Percentiles rank a stretch among this genome's conserved stretches.
phyloP scores from a whole-genome alignment of 208 protist species.

The Wallacemonas collosoma region DNA sequence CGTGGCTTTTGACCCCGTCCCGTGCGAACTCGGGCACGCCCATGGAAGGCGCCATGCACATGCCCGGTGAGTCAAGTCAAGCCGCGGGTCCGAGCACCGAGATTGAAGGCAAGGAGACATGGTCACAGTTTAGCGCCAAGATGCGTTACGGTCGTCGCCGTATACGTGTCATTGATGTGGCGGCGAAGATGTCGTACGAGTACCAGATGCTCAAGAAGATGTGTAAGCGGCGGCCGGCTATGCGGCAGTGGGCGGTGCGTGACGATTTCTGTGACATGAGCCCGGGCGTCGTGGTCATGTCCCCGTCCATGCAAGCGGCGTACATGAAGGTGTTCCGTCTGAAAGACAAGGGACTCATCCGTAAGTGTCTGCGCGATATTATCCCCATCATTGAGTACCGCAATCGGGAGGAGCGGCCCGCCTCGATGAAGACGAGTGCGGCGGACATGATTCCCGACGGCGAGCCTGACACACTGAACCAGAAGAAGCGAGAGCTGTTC shows the following conservation, averaged over 20 bases:
- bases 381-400: slow-evolving; percentile 90
- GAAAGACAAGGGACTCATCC: slow-evolving; percentile 86
- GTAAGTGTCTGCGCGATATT: slow-evolving; percentile 82
- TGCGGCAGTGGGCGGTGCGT: slow-evolving; percentile 87
- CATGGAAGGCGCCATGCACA: slow-evolving; percentile 67
- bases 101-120: slow-evolving; percentile 83
- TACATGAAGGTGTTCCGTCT: slow-evolving; percentile 90
- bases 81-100: slow-evolving; percentile 50
- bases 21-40: slow-evolving; percentile 15
- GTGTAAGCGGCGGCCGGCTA: slow-evolving; percentile 79
- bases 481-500: slow-evolving; percentile 88
- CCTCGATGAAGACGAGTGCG: slow-evolving; percentile 42
- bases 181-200: slow-evolving; percentile 92
- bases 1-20: background rate
- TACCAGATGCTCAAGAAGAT: slow-evolving; percentile 91
- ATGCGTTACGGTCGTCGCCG: slow-evolving; percentile 79
- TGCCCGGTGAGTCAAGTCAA: slow-evolving; percentile 65
- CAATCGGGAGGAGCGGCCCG: slow-evolving; percentile 68
- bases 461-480: slow-evolving; percentile 86
- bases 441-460: slow-evolving; percentile 82
- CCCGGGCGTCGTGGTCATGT: slow-evolving; percentile 89
- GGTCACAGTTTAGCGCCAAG: slow-evolving; percentile 82
- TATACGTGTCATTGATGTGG: slow-evolving; percentile 87
- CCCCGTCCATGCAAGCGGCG: slow-evolving; percentile 88
- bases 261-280: slow-evolving; percentile 89